phyloP scores from a whole-genome alignment of 805 yeast genomes.

The Pichia manshurica region DNA sequence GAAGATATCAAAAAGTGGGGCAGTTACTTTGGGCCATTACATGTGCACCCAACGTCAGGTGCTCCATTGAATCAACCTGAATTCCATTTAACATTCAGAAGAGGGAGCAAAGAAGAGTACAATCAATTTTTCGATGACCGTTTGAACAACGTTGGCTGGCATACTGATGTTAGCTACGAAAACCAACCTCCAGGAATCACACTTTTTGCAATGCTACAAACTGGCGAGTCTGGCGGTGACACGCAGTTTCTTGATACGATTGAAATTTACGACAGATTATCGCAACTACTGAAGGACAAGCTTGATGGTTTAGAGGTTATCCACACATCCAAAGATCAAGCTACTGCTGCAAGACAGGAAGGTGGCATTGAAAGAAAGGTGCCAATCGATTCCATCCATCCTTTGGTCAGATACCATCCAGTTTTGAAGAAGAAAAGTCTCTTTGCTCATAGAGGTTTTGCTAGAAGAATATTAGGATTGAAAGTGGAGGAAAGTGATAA shows the following conservation, averaged over 20 bases:
- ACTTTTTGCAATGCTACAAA: slow-evolving; percentile 55
- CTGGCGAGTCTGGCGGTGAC: slow-evolving; percentile 69
- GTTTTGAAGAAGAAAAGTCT: slow-evolving; percentile 57
- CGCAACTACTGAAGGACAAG: slow-evolving; percentile 56
- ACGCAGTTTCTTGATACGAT: slow-evolving; percentile 66
- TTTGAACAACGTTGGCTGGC: slow-evolving; percentile 49
- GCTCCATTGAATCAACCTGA: slow-evolving; percentile 56
- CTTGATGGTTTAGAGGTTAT: slow-evolving; percentile 57
- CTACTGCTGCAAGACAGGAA: slow-evolving; percentile 41
- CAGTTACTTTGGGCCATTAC: slow-evolving; percentile 61
- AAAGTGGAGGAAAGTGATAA: slow-evolving; percentile 65
- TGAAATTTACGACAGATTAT: slow-evolving; percentile 67
- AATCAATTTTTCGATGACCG: slow-evolving; percentile 32
- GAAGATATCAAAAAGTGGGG: slow-evolving; percentile 47
- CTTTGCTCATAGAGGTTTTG: slow-evolving; percentile 54
- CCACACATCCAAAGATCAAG: slow-evolving; percentile 71
- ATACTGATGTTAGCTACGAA: slow-evolving; percentile 71
- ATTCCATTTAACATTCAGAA: slow-evolving; percentile 56
- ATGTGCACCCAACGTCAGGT: slow-evolving; percentile 71
- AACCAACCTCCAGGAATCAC: slow-evolving; percentile 72
- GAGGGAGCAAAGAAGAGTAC: slow-evolving; percentile 36
- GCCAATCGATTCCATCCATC: slow-evolving; percentile 59
- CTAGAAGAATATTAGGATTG: slow-evolving; percentile 62
- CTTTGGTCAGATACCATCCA: slow-evolving; percentile 67
- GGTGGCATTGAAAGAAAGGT: slow-evolving; percentile 67